Evolutionary conservation across 768 basidiomycete species (phyloP).

Genomic region (Tylopilus plumbeoviolaceoides): DNA sequence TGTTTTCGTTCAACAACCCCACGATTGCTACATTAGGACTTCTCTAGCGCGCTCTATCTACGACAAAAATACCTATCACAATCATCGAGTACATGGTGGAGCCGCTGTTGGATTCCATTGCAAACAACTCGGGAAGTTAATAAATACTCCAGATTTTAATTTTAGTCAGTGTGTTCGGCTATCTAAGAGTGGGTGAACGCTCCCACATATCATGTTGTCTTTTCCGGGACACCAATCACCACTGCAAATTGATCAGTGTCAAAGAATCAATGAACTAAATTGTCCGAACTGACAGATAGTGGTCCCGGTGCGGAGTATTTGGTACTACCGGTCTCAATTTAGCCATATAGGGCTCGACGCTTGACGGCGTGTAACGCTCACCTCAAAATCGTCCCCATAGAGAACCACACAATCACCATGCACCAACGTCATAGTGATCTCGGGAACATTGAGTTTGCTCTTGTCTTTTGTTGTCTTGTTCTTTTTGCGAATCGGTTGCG

Average conservation of each 20-base stretch:
- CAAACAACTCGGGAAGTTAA: background rate
- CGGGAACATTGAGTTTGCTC: slow-evolving; percentile 12
- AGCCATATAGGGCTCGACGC: background rate
- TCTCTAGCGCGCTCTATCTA: slow-evolving; percentile 28
- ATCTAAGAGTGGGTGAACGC: too few relatives aligned
- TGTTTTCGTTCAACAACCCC: slow-evolving; percentile 16
- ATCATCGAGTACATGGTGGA: background rate
- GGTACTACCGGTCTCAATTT: slow-evolving; percentile 18
- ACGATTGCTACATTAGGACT: slow-evolving; percentile 31
- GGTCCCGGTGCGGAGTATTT: slow-evolving; percentile 28
- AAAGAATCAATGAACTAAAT: background rate
- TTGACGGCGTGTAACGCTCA: slow-evolving; percentile 21
- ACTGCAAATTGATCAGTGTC: slow-evolving; percentile 20
- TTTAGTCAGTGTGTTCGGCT: background rate
- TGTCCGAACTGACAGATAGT: slow-evolving; percentile 26
- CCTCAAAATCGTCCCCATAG: slow-evolving; percentile 38
- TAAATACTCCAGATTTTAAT: background rate
- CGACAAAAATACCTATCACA: slow-evolving; percentile 9
- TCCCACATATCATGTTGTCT: slow-evolving; percentile 3
- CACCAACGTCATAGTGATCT: slow-evolving; percentile 32
- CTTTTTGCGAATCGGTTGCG: slow-evolving; percentile 10
- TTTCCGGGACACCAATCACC: slow-evolving; percentile 24
- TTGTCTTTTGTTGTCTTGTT: slow-evolving; percentile 18
- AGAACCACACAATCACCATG: slow-evolving; percentile 39
- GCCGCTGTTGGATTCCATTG: slow-evolving; percentile 1